Base-by-base conservation (phyloP, 1,139 yeast genomes). In the Blastobotrys proliferans region DNA sequence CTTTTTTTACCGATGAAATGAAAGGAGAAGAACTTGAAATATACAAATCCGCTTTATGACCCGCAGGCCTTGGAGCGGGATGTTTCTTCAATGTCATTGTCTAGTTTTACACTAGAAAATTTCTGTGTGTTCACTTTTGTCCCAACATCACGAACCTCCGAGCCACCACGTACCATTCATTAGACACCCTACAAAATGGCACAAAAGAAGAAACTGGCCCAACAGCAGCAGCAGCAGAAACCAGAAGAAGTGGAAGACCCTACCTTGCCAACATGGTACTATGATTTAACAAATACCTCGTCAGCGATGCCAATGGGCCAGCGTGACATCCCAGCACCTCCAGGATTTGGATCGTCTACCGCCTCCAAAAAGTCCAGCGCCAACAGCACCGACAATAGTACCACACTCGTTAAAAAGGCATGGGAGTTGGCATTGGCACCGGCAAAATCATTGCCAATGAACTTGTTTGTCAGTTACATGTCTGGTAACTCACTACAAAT, bases 401-500 rank as follows among this genome's bases (percentile, higher is more conserved):
- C 20, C 34, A 6, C 34, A 30, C 10, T 17, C 30, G 56, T 64
- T 32, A 57, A 57, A 58, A 85, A 82, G 58, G 92, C 94, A 0
- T 87, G 97, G 95, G 94, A 86, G 49, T 60, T 84, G 26, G 95
- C 97, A 2, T 65, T 76, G 14, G 80, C 80, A 1, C 97, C 97
- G 0, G 87, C 90, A 2, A 92, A 90, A 60, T 74, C 81, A 11
- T 58, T 92, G 22, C 95, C 97, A 4, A 84, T 88, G 94, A 92
- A 87, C 56, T 62, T 84, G 46, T 68, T 87, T 44, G 87, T 92
- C 95, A 80, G 90, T 48, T 92, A 87, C 63, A 86, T 92, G 88
- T 80, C 96, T 1, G 98, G 98, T 25, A 83, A 84, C 56, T 79
- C 95, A 5, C 68, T 92, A 22, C 97, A 92, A 57, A 74, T 92